Percentiles rank a stretch among this genome's conserved stretches.
These are phyloP conservation scores for Mollisiaceae sp. DNA, from an alignment of 2,329 filamentous ascomycete genomes.

Conservation along the genomic window DNA sequence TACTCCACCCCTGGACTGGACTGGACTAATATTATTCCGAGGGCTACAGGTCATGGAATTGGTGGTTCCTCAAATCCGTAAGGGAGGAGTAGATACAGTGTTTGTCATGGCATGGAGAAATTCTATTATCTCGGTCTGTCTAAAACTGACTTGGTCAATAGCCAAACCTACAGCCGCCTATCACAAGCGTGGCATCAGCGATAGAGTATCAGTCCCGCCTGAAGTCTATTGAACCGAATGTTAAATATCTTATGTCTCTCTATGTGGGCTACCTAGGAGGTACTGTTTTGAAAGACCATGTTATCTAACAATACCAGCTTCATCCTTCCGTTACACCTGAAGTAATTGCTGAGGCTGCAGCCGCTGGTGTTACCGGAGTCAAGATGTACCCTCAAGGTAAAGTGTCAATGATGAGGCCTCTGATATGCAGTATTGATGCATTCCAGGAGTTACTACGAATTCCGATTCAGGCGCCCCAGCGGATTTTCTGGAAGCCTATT, in stretches of 20 bases:
- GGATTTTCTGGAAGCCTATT: slow-evolving; percentile 64
- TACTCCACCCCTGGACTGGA: background rate
- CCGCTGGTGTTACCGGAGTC: slow-evolving; percentile 28
- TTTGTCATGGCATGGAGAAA: slow-evolving; percentile 45
- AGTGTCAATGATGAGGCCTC: background rate
- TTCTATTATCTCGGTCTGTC: slow-evolving; percentile 26
- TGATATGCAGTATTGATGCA: background rate
- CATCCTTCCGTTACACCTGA: slow-evolving; percentile 29
- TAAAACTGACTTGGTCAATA: slow-evolving; percentile 49
- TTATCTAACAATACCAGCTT: slow-evolving; percentile 18
- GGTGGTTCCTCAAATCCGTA: slow-evolving; percentile 58
- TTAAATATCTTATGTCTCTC: background rate
- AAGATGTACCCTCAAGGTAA: slow-evolving; percentile 52
- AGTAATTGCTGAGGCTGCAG: slow-evolving; percentile 31
- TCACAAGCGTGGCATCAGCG: slow-evolving; percentile 42
- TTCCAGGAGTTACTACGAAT: slow-evolving; percentile 67
- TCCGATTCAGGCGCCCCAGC: slow-evolving; percentile 72
- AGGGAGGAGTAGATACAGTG: slow-evolving; percentile 66
- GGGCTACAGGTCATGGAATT: slow-evolving; percentile 60
- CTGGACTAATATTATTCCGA: background rate
- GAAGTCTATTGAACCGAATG: background rate
- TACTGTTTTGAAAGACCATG: background rate
- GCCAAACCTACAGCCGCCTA: slow-evolving; percentile 68
- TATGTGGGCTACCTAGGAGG: background rate
- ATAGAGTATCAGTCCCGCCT: background rate